Conservation (phyloP, 2,329 filamentous ascomycete species). For the Aspergillus sp. region DNA sequence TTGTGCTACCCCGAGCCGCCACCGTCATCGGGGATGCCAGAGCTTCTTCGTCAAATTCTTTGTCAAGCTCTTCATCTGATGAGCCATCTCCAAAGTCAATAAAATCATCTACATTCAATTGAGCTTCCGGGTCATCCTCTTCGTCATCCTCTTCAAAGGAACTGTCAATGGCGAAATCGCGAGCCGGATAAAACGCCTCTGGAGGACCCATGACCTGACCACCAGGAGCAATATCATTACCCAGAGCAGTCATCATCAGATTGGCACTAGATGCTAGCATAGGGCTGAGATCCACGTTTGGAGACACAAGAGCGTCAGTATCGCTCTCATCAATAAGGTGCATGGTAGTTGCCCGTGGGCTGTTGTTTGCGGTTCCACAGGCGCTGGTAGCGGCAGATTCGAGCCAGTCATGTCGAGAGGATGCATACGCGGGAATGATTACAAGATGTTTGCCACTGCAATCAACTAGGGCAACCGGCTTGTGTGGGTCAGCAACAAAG, state of each 20-base stretch:
- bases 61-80: slow-evolving; percentile 61
- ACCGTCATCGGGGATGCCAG: slow-evolving; percentile 47
- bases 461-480: slow-evolving; percentile 49
- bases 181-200: slow-evolving; percentile 73
- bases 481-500: slow-evolving; percentile 49
- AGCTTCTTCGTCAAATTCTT: slow-evolving; percentile 47
- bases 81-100: slow-evolving; percentile 64
- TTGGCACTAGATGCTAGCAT: slow-evolving; percentile 69
- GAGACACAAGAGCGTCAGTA: slow-evolving; percentile 42
- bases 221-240: slow-evolving; percentile 48
- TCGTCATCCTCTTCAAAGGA: slow-evolving; percentile 62
- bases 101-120: slow-evolving; percentile 69
- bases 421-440: slow-evolving; percentile 48
- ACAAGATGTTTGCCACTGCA: slow-evolving; percentile 49
- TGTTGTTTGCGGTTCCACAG: slow-evolving; percentile 44
- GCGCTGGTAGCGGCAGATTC: slow-evolving; percentile 44
- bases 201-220: slow-evolving; percentile 69
- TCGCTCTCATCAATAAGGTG: slow-evolving; percentile 46
- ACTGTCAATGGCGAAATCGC: slow-evolving; percentile 56
- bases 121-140: slow-evolving; percentile 63
- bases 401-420: slow-evolving; percentile 47
- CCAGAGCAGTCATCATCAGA: slow-evolving; percentile 75
- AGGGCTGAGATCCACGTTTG: slow-evolving; percentile 45
- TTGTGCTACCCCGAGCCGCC: slow-evolving; percentile 36
- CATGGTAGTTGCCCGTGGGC: slow-evolving; percentile 40